Evolutionary conservation across 768 basidiomycete genomes (phyloP).

Genomic region (Tricholoma flavovirens): DNA sequence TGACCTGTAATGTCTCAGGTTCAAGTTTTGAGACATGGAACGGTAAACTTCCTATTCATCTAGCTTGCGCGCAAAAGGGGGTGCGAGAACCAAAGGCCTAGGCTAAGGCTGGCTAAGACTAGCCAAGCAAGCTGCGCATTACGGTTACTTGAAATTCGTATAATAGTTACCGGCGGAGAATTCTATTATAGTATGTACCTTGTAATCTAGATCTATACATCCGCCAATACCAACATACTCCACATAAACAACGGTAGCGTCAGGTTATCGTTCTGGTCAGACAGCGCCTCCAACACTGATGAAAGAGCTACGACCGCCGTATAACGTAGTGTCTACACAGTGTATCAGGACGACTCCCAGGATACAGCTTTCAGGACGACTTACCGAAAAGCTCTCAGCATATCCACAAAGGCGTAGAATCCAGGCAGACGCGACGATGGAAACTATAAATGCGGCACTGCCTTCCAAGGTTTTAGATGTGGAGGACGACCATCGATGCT

Average conservation of each 20-base stretch:
- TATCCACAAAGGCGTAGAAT: constrained; percentile 64
- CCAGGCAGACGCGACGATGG: constrained; percentile 67
- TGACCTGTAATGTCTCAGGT: too few species aligned
- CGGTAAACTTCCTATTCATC: too few species aligned
- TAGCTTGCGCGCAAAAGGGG: too few species aligned
- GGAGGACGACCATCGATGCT: constrained; percentile 75
- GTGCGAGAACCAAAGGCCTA: too few species aligned
- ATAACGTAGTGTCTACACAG: constrained; percentile 60
- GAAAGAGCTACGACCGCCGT: constrained; percentile 54
- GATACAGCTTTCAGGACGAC: constrained; percentile 21
- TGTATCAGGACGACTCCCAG: neutral
- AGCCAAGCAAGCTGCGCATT: too few species aligned
- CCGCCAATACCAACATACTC: constrained; percentile 70
- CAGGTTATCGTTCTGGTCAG: constrained; percentile 96
- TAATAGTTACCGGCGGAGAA: too few species aligned
- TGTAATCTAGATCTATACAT: constrained; percentile 18
- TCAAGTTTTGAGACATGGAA: too few species aligned
- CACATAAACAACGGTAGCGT: constrained; percentile 95
- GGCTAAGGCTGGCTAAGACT: too few species aligned
- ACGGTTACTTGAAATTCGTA: too few species aligned
- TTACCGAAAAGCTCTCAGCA: constrained; percentile 72
- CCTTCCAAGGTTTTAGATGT: constrained; percentile 91
- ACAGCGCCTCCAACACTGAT: constrained; percentile 81
- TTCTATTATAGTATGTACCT: neutral
- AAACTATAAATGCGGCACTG: constrained; percentile 71